Evolutionary conservation across 2,329 filamentous ascomycete species (phyloP).

Genomic region (Trichoderma sp.): DNA sequence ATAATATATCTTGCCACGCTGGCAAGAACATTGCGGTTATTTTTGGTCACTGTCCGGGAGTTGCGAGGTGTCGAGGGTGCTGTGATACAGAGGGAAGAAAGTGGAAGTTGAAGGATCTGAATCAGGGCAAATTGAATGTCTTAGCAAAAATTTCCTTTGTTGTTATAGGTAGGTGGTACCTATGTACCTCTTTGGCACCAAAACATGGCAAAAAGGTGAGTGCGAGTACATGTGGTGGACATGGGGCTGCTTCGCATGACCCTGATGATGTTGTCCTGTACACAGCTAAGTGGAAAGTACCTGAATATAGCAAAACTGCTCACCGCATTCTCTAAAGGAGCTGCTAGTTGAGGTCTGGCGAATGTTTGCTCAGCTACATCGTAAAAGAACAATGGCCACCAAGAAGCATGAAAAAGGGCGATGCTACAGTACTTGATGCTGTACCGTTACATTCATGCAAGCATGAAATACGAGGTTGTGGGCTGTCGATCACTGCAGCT

Average conservation of each 20-base stretch:
- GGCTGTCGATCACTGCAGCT: conserved; percentile 14
- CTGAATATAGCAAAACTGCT: neutral
- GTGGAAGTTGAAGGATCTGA: neutral
- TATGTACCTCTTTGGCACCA: neutral
- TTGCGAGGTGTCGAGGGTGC: neutral
- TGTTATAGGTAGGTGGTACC: too few relatives aligned
- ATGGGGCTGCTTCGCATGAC: neutral
- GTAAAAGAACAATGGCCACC: neutral
- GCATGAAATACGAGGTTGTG: conserved; percentile 18
- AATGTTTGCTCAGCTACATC: neutral
- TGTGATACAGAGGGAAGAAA: neutral
- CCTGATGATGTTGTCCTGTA: neutral
- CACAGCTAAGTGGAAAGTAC: neutral
- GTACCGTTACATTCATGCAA: neutral
- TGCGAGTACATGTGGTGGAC: neutral
- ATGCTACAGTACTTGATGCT: neutral
- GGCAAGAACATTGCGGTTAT: neutral
- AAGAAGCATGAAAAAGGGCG: neutral
- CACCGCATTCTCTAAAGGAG: neutral
- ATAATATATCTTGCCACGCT: neutral
- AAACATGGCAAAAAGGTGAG: neutral
- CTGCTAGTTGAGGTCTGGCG: neutral
- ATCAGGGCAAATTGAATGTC: conserved; percentile 6
- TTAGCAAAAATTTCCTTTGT: neutral
- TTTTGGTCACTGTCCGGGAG: neutral